Conservation (phyloP, 139 green algal species). For the Monoraphidium neglectum region DNA sequence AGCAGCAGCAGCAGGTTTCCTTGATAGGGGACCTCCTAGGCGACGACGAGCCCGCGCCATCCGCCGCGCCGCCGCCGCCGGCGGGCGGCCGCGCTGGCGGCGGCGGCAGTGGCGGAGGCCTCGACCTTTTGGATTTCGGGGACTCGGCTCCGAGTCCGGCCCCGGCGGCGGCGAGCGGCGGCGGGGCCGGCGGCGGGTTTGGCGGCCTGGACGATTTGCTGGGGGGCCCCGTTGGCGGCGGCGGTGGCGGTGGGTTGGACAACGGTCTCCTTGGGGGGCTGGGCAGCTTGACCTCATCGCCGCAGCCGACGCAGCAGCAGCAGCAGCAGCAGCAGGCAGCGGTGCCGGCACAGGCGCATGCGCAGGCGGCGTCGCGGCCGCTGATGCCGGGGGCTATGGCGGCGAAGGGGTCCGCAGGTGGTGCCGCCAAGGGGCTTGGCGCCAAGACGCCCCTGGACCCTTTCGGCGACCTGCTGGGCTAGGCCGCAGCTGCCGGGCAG, state of each 20-base stretch:
- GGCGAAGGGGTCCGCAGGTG: not conserved
- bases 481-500: not conserved
- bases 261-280: not conserved
- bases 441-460: not conserved
- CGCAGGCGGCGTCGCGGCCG: not conserved
- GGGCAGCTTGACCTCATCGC: not conserved
- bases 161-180: slow-evolving; percentile 13
- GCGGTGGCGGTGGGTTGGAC: not conserved
- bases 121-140: slow-evolving; percentile 10
- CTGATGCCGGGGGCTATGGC: not conserved
- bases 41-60: not conserved
- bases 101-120: not conserved
- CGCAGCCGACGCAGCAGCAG: not conserved
- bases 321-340: slow-evolving; percentile 1
- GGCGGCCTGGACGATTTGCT: slow-evolving; percentile 20
- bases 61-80: slow-evolving; percentile 6
- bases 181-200: not conserved
- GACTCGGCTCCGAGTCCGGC: not conserved
- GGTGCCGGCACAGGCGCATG: not conserved
- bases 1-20: not conserved
- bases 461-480: not conserved
- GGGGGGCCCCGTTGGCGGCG: not conserved
- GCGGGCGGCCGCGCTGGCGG: not conserved
- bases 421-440: not conserved
- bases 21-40: slow-evolving; percentile 14